phyloP scores from a whole-genome alignment of 495 filamentous ascomycete species.

The Platismatia glauca region DNA sequence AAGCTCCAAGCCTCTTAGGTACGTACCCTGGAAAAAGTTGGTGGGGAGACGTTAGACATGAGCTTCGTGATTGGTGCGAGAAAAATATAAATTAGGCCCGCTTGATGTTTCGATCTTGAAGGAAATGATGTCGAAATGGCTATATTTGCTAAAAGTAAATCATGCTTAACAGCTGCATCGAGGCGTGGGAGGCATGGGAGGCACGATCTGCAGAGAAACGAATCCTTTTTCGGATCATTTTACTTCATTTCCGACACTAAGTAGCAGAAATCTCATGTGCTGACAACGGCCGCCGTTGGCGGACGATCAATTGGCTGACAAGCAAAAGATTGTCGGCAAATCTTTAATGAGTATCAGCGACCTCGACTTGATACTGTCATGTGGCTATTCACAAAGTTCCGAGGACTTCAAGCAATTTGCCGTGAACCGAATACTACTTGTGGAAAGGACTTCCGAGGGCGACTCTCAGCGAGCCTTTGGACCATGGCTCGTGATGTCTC shows the following conservation, averaged over 20 bases:
- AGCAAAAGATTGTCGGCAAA: neutral
- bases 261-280: neutral
- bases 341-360: slow-evolving; percentile 5
- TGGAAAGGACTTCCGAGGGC: neutral
- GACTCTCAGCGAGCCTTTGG: neutral
- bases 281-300: neutral
- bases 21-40: neutral
- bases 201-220: neutral
- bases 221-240: neutral
- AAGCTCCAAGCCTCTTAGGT: too few relatives aligned
- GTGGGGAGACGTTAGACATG: neutral
- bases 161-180: neutral
- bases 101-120: neutral
- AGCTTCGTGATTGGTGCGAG: neutral
- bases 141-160: slow-evolving; percentile 10
- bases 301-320: neutral
- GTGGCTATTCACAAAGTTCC: slow-evolving; percentile 5
- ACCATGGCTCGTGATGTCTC: neutral
- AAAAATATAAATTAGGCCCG: slow-evolving; percentile 10
- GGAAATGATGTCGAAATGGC: neutral
- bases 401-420: slow-evolving; percentile 6
- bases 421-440: slow-evolving; percentile 3
- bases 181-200: too few relatives aligned
- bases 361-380: neutral
- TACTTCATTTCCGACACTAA: neutral